phyloP scores from a whole-genome alignment of 2,329 filamentous ascomycete species.

The Penicillium oxalicum region DNA sequence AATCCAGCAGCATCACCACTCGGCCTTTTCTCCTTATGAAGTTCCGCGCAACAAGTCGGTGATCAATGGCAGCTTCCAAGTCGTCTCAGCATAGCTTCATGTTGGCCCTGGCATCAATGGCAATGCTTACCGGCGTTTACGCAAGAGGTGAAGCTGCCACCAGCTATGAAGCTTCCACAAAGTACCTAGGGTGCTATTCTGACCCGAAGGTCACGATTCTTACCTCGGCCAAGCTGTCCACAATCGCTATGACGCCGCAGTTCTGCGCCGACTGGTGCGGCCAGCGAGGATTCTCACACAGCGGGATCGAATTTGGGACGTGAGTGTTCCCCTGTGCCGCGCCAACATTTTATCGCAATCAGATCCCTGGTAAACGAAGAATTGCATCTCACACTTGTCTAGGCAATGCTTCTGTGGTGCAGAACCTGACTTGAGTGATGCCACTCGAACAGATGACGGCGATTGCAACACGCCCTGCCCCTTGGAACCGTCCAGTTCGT shows the following conservation, averaged over 20 bases:
- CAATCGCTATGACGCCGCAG: conserved; percentile 6
- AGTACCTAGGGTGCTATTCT: conserved; percentile 4
- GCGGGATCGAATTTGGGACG: conserved; percentile 5
- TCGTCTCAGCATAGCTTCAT: too few species aligned
- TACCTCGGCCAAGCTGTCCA: conserved; percentile 4
- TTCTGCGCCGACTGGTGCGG: conserved; percentile 6
- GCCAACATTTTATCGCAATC: neutral
- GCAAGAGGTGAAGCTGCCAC: neutral
- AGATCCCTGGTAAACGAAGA: neutral
- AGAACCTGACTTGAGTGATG: neutral
- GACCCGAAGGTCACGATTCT: conserved; percentile 4
- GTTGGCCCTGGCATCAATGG: neutral
- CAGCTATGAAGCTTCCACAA: neutral
- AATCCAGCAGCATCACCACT: too few species aligned
- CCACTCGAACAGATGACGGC: conserved; percentile 3
- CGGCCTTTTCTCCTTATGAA: too few species aligned
- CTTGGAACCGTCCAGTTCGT: conserved; percentile 4
- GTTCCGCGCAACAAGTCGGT: too few species aligned
- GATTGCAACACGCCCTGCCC: conserved; percentile 4
- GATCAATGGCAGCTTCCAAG: too few species aligned
- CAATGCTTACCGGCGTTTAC: neutral
- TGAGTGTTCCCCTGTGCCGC: neutral
- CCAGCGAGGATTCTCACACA: conserved; percentile 1
- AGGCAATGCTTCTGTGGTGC: conserved; percentile 1
- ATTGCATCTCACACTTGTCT: neutral